Conservation (phyloP, 2,329 filamentous ascomycete species). For the Sclerotinia trifoliorum region DNA sequence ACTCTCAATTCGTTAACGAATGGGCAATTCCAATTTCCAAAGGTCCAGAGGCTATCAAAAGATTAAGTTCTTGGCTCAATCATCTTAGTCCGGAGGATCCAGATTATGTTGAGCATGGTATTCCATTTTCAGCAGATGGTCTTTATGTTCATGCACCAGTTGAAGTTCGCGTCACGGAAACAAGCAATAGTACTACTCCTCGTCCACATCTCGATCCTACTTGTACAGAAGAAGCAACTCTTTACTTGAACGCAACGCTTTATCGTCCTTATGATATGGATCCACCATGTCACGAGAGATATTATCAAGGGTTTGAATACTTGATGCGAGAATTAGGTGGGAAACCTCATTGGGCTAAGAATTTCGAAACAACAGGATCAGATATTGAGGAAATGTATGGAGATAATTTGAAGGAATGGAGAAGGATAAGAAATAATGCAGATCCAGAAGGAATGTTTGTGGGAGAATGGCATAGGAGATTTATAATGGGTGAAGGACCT, state of each 20-base stretch:
- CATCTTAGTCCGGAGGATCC: slow-evolving; percentile 59
- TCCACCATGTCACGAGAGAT: slow-evolving; percentile 71
- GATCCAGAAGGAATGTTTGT: slow-evolving; percentile 86
- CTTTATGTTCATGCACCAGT: slow-evolving; percentile 87
- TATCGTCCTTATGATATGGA: slow-evolving; percentile 79
- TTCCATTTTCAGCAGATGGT: slow-evolving; percentile 77
- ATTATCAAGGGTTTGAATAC: slow-evolving; percentile 89
- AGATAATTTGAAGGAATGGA: slow-evolving; percentile 63
- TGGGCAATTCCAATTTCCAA: slow-evolving; percentile 88
- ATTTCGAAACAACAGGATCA: slow-evolving; percentile 63
- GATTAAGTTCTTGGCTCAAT: slow-evolving; percentile 84
- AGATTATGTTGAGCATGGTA: slow-evolving; percentile 62
- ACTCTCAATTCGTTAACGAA: slow-evolving; percentile 98
- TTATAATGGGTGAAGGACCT: slow-evolving; percentile 50
- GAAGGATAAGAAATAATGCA: slow-evolving; percentile 63
- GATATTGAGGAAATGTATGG: slow-evolving; percentile 70
- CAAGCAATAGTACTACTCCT: slow-evolving; percentile 45
- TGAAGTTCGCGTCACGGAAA: slow-evolving; percentile 84
- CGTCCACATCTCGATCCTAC: slow-evolving; percentile 74
- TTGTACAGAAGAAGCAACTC: slow-evolving; percentile 63
- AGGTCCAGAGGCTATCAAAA: slow-evolving; percentile 81
- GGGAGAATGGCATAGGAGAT: slow-evolving; percentile 82
- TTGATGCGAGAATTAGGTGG: slow-evolving; percentile 83
- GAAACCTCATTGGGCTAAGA: slow-evolving; percentile 90
- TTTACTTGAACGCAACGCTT: slow-evolving; percentile 88